Evolutionary conservation across 208 protist species (phyloP).

Genomic region (Trypanosoma theileri): DNA sequence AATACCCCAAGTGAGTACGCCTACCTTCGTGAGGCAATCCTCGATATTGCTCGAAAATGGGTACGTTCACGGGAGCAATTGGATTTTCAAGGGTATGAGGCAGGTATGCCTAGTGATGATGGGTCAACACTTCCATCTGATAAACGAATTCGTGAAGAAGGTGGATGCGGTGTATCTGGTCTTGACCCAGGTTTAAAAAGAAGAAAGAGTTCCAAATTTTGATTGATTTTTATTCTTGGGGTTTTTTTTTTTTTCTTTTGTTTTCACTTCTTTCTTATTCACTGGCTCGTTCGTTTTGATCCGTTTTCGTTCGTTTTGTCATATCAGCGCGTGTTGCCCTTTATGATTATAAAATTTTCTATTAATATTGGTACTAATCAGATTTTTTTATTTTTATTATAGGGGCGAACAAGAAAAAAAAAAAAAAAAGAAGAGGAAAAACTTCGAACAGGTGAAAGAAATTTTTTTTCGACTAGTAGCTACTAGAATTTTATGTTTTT

Average conservation of each 20-base stretch:
- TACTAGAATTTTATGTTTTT: no score
- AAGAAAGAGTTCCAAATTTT: constrained; percentile 44
- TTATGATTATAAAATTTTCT: no score
- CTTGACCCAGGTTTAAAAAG: constrained; percentile 49
- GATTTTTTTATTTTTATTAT: no score
- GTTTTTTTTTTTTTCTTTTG: constrained; percentile 11
- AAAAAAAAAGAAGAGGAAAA: no score
- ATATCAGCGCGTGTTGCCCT: no score
- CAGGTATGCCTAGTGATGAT: background rate
- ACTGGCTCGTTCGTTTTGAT: background rate
- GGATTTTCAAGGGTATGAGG: constrained; percentile 5
- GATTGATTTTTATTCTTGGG: background rate
- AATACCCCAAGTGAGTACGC: constrained; percentile 84
- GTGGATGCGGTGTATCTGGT: constrained; percentile 54
- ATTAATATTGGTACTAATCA: no score
- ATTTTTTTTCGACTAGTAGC: constrained; percentile 22
- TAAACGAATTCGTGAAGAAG: constrained; percentile 55
- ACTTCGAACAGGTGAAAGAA: no score
- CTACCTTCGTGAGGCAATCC: constrained; percentile 74
- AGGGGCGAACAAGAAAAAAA: no score
- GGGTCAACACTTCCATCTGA: constrained; percentile 38
- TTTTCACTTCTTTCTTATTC: constrained; percentile 4
- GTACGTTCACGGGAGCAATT: constrained; percentile 26
- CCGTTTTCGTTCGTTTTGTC: no score
- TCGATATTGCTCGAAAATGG: constrained; percentile 61